These are phyloP conservation scores for Circinella minor DNA, from an alignment of 371 early-diverging fungal species.

Conservation along the genomic window DNA sequence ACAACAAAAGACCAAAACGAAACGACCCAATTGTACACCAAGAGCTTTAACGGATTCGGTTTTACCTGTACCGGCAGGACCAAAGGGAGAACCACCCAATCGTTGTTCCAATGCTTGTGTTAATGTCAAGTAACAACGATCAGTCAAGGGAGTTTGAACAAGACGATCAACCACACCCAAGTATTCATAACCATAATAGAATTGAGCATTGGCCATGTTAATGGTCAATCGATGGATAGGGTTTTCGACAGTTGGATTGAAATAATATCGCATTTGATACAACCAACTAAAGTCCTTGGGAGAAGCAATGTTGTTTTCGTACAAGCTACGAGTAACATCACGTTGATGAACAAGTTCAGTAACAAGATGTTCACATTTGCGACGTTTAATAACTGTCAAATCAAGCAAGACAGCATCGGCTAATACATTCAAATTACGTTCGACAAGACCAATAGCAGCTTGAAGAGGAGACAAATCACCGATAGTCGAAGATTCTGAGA, in stretches of 20 bases:
- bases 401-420: constrained; percentile 94
- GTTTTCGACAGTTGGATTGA: constrained; percentile 63
- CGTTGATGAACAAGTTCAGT: constrained; percentile 99
- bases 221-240: constrained; percentile 80
- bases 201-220: constrained; percentile 93
- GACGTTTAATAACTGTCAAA: constrained; percentile 80
- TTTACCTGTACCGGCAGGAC: constrained; percentile 98
- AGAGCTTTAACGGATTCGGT: constrained; percentile 99
- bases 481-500: constrained; percentile 38
- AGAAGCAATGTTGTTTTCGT: constrained; percentile 56
- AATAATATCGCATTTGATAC: constrained; percentile 96
- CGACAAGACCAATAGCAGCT: constrained; percentile 65
- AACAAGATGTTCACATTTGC: constrained; percentile 96
- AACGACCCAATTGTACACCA: constrained; percentile 94
- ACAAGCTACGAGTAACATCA: constrained; percentile 87
- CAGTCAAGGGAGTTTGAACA: constrained; percentile 98
- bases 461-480: constrained; percentile 54
- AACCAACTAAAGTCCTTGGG: constrained; percentile 93
- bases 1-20: constrained; percentile 99
- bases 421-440: constrained; percentile 81
- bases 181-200: constrained; percentile 97
- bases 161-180: constrained; percentile 95
- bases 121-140: constrained; percentile 96
- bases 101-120: constrained; percentile 94
- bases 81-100: constrained; percentile 97